Evolutionary conservation across 2,329 filamentous ascomycete species (phyloP).

Genomic region (Paraphoma chrysanthemicola): DNA sequence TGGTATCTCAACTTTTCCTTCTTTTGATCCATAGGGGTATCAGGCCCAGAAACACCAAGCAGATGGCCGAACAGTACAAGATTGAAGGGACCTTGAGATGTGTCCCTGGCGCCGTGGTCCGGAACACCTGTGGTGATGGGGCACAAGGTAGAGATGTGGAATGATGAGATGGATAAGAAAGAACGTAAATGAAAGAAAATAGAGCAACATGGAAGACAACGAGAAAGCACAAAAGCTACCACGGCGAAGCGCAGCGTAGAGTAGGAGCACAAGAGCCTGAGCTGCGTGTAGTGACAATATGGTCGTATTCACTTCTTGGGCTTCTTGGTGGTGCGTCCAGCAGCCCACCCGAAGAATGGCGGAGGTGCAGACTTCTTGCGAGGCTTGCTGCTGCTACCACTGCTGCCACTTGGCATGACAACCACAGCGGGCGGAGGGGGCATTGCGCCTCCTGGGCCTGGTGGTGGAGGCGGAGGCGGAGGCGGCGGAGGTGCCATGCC

Average conservation of each 20-base stretch:
- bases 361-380: conserved; percentile 17
- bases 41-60: background rate
- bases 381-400: conserved; percentile 1
- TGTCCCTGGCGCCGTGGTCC: background rate
- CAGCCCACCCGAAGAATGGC: conserved; percentile 34
- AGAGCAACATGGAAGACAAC: background rate
- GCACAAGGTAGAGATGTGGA: too few relatives aligned
- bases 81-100: too few relatives aligned
- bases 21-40: background rate
- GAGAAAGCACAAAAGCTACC: too few relatives aligned
- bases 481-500: too few relatives aligned
- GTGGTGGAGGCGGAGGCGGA: conserved; percentile 9
- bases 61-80: too few relatives aligned
- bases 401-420: conserved; percentile 1
- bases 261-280: too few relatives aligned
- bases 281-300: too few relatives aligned
- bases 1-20: conserved; percentile 31
- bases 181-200: too few relatives aligned
- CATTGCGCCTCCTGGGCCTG: conserved; percentile 10
- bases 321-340: conserved; percentile 14
- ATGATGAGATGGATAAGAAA: background rate
- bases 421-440: conserved; percentile 17
- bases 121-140: background rate
- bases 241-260: too few relatives aligned
- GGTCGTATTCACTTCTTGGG: conserved; percentile 11